Conservation (phyloP, 768 basidiomycete species). For the Auricularia cornea region DNA sequence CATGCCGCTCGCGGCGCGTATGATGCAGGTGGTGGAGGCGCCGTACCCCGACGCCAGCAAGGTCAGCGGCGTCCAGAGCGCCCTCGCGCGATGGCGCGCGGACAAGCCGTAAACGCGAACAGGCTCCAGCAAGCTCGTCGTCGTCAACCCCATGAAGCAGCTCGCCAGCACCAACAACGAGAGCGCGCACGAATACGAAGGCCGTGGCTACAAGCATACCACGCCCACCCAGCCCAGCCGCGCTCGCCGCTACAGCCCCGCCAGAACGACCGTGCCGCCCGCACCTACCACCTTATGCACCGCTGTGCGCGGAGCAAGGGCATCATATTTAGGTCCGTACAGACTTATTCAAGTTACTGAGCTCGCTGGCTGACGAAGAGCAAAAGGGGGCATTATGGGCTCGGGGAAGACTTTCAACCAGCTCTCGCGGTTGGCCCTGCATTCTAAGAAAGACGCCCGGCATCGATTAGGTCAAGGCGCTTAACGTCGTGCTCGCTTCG, state of each 20-base stretch:
- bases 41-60: not conserved
- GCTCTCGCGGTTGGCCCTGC: too few relatives aligned
- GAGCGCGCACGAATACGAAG: conserved; percentile 77
- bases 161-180: conserved; percentile 76
- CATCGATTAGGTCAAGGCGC: too few relatives aligned
- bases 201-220: conserved; percentile 75
- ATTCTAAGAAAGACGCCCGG: too few relatives aligned
- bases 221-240: conserved; percentile 33
- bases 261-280: conserved; percentile 78
- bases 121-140: too few relatives aligned
- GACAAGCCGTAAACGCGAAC: too few relatives aligned
- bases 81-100: not conserved
- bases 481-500: too few relatives aligned
- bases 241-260: conserved; percentile 56
- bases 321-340: conserved; percentile 63
- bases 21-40: not conserved
- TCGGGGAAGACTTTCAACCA: too few relatives aligned
- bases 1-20: not conserved
- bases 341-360: conserved; percentile 1
- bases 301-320: conserved; percentile 69
- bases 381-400: too few relatives aligned
- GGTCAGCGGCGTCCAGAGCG: not conserved
- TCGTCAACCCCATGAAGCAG: conserved; percentile 80
- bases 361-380: too few relatives aligned
- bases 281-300: conserved; percentile 75